Base-by-base conservation (phyloP, 139 green algal genomes). In the Volvox africanus region DNA sequence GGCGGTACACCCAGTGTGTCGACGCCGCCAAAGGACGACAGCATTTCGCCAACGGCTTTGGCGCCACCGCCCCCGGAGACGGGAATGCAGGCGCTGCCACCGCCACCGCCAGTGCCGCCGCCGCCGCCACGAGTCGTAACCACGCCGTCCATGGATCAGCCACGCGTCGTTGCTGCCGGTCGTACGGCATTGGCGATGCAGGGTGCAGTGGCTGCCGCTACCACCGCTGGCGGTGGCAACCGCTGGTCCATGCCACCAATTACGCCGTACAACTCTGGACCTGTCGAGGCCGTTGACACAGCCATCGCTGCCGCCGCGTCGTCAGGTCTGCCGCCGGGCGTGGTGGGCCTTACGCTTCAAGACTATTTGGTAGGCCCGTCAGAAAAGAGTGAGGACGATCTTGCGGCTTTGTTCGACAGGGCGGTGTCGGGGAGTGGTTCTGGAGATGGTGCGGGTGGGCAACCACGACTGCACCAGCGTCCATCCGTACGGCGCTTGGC, bases 91-190 rank as follows among this genome's bases (percentile, higher is more conserved):
- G 35, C 68, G n/a, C 19, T 19, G 83, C 5, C 36, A 37, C 3
- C 68, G 67, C 67, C 82, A 0, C 55, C 62, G 62, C 20, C 33
- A 26, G 3, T 79, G 62, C 82, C 82, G 33, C 62, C 62, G 32
- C 82, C 82, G 62, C 82, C 82, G 82, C 62, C 32, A 2, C 62
- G 82, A 3, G 82, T 88, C 61, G 35, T 88, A 2, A 18, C 20
- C 32, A 88, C 82, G 9, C 82, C 82, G 5, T 30, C 82, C 1
- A 88, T 88, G 82, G 82, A 79, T 26, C 82, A 88, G 65, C 82
- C 82, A 24, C 32, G 33, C 22, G 65, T 88, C 30, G 61, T 36
- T 9, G 35, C 44, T 9, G 9, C n/a, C 20, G 26, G 82, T 6
- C 80, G 35, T 37, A 36, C 61, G 21, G 82, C 65, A 22, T 55